Base-by-base conservation (phyloP, 108 stramenopile genomes). In the Stephanodiscus triporus region DNA sequence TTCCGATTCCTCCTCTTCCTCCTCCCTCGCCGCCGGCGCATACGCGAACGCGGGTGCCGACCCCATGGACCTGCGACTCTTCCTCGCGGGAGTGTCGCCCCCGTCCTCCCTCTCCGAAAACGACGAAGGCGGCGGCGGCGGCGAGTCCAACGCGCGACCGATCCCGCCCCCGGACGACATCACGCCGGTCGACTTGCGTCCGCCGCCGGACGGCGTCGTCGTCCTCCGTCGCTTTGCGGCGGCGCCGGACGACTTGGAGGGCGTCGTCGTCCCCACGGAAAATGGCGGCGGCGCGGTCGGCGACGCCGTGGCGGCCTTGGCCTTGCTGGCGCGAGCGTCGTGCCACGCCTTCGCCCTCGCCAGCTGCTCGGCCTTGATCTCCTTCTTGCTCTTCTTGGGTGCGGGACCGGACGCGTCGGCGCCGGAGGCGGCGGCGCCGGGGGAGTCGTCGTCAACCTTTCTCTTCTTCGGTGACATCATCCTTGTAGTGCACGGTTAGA, bases 391-490 rank as follows among this genome's bases (percentile, higher is more conserved):
- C 49, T 78, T 78, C 38, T 78, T 78, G 11, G 60, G 59, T 17
- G 66, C 45, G 32, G 64, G 34, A 26, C 40, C 27, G n/a, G 29
- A 47, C 5, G 49, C 68, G 29, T 54, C 34, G 19, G 2, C 22
- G 16, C 36, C 56, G 26, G 6, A 2, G 30, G 26, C 14, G 56
- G 56, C 30, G 16, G 9, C 56, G 51, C 36, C 40, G 55, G 45
- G 16, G 34, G 55, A 11, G 48, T 13, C 48, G 24, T 55, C 62
- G 53, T 19, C 60, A 20, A 68, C 72, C 57, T 80, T 80, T 40
- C 78, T 72, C 37, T 80, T 75, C 34, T 53, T 71, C 42, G 76
- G 56, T 66, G 78, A 70, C 78, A 80, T 80, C 34, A 19, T 68
- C 50, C n/a, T 57, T n/a, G n/a, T n/a, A n/a, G n/a, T n/a, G n/a